Evolutionary conservation across 768 basidiomycete species (phyloP).

Genomic region (Lactifluus pinguis): DNA sequence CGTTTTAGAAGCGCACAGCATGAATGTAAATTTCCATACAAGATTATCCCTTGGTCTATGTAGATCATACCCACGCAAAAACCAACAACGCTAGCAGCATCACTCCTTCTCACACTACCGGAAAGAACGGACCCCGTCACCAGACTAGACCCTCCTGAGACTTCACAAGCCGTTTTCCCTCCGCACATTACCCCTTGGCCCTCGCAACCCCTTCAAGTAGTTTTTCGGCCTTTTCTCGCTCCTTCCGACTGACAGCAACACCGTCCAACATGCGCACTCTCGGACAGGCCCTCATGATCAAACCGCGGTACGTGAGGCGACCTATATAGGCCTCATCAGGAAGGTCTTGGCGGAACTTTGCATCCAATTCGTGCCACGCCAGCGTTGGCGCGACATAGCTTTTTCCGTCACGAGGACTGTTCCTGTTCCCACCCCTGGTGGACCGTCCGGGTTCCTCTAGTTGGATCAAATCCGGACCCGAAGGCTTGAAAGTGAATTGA

Average conservation of each 20-base stretch:
- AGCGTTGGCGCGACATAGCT: conserved; percentile 12
- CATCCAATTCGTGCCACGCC: conserved; percentile 70
- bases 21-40: conserved; percentile 15
- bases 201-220: conserved; percentile 50
- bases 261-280: conserved; percentile 75
- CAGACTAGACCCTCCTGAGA: conserved; percentile 15
- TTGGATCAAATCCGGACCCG: conserved; percentile 19
- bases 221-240: conserved; percentile 72
- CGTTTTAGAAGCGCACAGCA: conserved; percentile 11
- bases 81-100: conserved; percentile 7
- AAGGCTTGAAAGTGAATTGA: conserved; percentile 22
- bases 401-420: conserved; percentile 11
- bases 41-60: conserved; percentile 8
- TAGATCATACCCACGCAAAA: conserved; percentile 12
- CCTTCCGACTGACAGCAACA: conserved; percentile 71
- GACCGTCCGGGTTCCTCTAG: conserved; percentile 21
- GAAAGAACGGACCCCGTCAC: conserved; percentile 10
- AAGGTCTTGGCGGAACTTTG: conserved; percentile 79
- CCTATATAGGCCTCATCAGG: conserved; percentile 85
- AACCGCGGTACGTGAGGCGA: conserved; percentile 81
- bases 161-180: background rate
- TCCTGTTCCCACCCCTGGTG: conserved; percentile 27
- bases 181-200: conserved; percentile 23
- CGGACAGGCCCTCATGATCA: conserved; percentile 70
- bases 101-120: conserved; percentile 7